Evolutionary conservation across 371 early-diverging fungal genomes (phyloP).

Genomic region (Zopfochytrium polystomum): DNA sequence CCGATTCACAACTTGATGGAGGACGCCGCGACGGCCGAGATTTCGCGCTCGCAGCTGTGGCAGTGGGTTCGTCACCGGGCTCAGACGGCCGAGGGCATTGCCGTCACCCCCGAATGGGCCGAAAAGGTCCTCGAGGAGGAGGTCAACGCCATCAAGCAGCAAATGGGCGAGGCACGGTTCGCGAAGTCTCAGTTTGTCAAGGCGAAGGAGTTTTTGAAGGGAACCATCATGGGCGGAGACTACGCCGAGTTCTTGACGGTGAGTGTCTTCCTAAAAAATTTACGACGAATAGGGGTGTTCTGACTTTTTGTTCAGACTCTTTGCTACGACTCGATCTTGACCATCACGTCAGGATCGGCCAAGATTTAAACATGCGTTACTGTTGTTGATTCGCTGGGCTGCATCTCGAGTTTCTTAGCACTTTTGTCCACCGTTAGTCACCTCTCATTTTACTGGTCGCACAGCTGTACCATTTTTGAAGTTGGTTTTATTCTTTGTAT

Average conservation of each 20-base stretch:
- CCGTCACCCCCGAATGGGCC: conserved; percentile 72
- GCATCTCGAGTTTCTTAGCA: no score
- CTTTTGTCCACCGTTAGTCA: no score
- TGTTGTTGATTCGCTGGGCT: no score
- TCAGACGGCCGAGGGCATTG: conserved; percentile 74
- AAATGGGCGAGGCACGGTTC: conserved; percentile 62
- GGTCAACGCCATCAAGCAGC: conserved; percentile 60
- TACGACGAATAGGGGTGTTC: not conserved
- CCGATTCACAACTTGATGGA: conserved; percentile 97
- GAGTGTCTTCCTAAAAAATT: not conserved
- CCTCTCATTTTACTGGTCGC: no score
- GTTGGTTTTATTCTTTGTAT: no score
- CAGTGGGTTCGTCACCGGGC: conserved; percentile 93
- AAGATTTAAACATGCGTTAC: no score
- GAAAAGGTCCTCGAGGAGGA: conserved; percentile 82
- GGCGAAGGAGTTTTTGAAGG: conserved; percentile 74
- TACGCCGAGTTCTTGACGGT: conserved; percentile 90
- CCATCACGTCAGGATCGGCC: conserved; percentile 25
- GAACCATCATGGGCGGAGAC: conserved; percentile 76
- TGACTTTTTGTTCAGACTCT: conserved; percentile 27
- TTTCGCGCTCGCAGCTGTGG: conserved; percentile 93
- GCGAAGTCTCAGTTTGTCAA: conserved; percentile 63
- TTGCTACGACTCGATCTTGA: conserved; percentile 47
- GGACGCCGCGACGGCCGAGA: conserved; percentile 97
- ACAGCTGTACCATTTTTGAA: no score